Evolutionary conservation across 345 rosid species (phyloP).

Genomic region (Trapa incisa): DNA sequence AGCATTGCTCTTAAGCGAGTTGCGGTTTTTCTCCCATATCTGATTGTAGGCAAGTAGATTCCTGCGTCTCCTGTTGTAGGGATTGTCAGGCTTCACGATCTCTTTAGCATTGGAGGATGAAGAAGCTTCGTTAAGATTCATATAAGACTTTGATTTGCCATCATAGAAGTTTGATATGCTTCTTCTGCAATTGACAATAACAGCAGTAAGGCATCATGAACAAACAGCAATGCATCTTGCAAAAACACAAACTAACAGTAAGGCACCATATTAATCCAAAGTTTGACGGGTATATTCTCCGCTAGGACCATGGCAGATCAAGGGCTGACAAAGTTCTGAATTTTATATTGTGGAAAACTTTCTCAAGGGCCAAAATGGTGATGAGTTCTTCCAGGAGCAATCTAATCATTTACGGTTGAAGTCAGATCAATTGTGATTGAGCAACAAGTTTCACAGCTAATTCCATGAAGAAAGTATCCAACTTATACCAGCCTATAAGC

Average conservation of each 20-base stretch:
- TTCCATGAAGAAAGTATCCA: background rate
- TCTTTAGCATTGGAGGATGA: slow-evolving; percentile 43
- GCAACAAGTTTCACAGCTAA: background rate
- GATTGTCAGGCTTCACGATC: slow-evolving; percentile 65
- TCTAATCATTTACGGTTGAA: too few relatives aligned
- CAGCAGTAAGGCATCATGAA: background rate
- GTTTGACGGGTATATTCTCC: too few relatives aligned
- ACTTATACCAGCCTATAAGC: background rate
- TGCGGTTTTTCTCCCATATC: slow-evolving; percentile 47
- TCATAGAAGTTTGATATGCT: slow-evolving; percentile 70
- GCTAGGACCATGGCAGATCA: too few relatives aligned
- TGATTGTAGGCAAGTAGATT: slow-evolving; percentile 50
- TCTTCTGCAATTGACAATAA: slow-evolving; percentile 30
- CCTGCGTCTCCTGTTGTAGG: slow-evolving; percentile 36
- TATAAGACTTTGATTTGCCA: slow-evolving; percentile 78
- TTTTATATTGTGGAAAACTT: too few relatives aligned
- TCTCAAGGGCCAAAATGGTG: too few relatives aligned
- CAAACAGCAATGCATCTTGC: too few relatives aligned
- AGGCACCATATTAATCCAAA: too few relatives aligned
- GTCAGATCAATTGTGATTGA: background rate
- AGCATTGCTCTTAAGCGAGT: slow-evolving; percentile 2
- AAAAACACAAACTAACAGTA: too few relatives aligned
- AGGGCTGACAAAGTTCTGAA: too few relatives aligned
- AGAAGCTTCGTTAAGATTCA: slow-evolving; percentile 41
- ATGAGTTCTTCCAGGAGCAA: too few relatives aligned